These are phyloP conservation scores for Colletotrichum aenigma DNA, from an alignment of 2,329 filamentous ascomycete genomes.

Conservation along the genomic window DNA sequence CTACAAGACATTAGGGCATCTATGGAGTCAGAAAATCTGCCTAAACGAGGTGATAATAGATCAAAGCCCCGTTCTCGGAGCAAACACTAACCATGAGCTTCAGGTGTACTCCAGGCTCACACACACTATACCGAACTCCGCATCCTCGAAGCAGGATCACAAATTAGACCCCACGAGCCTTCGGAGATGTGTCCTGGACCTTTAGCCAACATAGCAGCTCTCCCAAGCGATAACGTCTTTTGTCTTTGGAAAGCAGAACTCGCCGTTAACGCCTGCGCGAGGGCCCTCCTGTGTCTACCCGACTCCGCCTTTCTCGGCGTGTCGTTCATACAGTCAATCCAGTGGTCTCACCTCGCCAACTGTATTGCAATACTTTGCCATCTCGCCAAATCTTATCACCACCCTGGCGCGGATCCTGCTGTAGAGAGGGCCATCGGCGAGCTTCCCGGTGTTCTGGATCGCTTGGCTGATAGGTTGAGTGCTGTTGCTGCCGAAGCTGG, in stretches of 20 bases:
- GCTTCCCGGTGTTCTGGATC: neutral
- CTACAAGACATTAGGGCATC: neutral
- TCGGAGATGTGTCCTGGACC: neutral
- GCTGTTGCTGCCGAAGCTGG: neutral
- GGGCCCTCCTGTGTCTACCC: neutral
- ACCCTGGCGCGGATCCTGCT: neutral
- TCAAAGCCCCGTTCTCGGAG: accelerated
- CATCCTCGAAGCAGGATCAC: neutral
- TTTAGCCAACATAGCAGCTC: too few species aligned
- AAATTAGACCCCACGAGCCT: neutral
- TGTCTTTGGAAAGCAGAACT: neutral
- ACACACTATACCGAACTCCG: neutral
- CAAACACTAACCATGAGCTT: accelerated
- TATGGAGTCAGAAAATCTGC: neutral
- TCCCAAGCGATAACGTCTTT: neutral
- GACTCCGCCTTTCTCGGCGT: neutral
- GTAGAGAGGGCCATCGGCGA: neutral
- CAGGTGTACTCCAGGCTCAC: neutral
- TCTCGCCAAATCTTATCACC: neutral
- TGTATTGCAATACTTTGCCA: neutral
- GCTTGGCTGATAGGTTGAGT: accelerated
- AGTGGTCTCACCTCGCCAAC: neutral
- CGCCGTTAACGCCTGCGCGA: neutral
- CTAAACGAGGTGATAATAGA: accelerated
- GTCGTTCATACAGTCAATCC: neutral